Percentiles rank a stretch among this genome's conserved stretches.
Evolutionary conservation across 768 basidiomycete species (phyloP).

Genomic region (Kwoniella pini): DNA sequence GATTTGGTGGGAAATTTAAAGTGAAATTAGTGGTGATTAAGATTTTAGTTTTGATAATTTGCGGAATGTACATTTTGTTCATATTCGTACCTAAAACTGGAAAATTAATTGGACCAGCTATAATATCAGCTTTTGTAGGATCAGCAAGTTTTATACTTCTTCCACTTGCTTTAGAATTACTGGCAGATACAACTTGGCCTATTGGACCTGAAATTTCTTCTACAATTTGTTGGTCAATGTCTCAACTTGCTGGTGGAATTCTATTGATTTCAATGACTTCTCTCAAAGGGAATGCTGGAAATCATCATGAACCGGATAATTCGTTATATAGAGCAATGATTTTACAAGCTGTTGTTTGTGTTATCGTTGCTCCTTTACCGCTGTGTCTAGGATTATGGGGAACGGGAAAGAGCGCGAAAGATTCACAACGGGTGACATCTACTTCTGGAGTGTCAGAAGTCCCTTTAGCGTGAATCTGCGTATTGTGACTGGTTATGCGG

Average conservation of each 20-base stretch:
- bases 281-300: constrained; percentile 1
- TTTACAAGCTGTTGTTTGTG: constrained; percentile 9
- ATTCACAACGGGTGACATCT: neutral
- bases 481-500: too few species aligned
- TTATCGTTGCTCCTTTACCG: constrained; percentile 9
- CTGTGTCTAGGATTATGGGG: constrained; percentile 10
- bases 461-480: too few species aligned
- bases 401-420: neutral
- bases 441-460: too few species aligned
- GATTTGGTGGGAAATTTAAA: neutral
- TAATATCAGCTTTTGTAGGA: constrained; percentile 13
- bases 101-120: neutral
- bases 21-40: constrained; percentile 6
- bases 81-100: constrained; percentile 10
- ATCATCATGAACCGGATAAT: neutral
- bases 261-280: constrained; percentile 10
- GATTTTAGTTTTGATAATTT: constrained; percentile 5
- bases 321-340: constrained; percentile 6
- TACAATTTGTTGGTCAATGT: constrained; percentile 15
- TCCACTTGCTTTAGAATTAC: constrained; percentile 8
- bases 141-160: constrained; percentile 10
- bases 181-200: constrained; percentile 9
- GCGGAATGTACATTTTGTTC: constrained; percentile 1
- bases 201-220: constrained; percentile 18
- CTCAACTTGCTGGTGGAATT: constrained; percentile 11